Base-by-base conservation (phyloP, 805 yeast species). In the Clavispora fructus region DNA sequence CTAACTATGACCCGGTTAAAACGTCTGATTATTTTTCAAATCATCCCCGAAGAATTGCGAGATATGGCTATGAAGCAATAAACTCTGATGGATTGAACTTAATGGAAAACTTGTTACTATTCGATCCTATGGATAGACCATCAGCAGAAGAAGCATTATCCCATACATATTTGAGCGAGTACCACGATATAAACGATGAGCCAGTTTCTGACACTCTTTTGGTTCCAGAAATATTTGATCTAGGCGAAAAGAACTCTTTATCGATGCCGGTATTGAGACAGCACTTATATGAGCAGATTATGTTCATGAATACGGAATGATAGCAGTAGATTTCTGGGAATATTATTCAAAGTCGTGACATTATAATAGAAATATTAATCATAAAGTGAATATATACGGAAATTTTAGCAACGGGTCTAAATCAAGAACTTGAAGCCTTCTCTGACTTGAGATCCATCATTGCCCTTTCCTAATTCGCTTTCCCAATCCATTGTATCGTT, bases 131-230 rank as follows among this genome's bases (percentile, higher is more conserved):
- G 8, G 39, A 44, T 11, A 49, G 57, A 14, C 47, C 45, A 28
- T 39, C 46, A 3, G 52, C 54, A 2, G 33, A 47, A 7, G 42
- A 43, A 5, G 55, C 57, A 4, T 41, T 54, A 29, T 19, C 38
- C 14, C 57, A 54, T 64, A 94, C 94, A 9, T 94, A 94, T 66
- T 71, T 94, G 68, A 87, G 89, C 26, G 96, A 96, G 11, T 94
- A 92, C 67, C 99, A 94, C 65, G 99, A 94, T 61, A 96, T 52
- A 3, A 27, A 46, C 11, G 51, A 50, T 25, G 57, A 54, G 40
- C 57, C 57, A 1, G 46, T 41, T 19, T 41, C 55, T 1, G 42
- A 40, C 11, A 47, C 49, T 14, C 42, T 38, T 25, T 45, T 54
- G 27, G 51, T 46, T 26, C 54, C 54, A 13, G 51, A 51, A 9